Evolutionary conservation across 805 yeast species (phyloP).

Genomic region (Lipomyces sp.): DNA sequence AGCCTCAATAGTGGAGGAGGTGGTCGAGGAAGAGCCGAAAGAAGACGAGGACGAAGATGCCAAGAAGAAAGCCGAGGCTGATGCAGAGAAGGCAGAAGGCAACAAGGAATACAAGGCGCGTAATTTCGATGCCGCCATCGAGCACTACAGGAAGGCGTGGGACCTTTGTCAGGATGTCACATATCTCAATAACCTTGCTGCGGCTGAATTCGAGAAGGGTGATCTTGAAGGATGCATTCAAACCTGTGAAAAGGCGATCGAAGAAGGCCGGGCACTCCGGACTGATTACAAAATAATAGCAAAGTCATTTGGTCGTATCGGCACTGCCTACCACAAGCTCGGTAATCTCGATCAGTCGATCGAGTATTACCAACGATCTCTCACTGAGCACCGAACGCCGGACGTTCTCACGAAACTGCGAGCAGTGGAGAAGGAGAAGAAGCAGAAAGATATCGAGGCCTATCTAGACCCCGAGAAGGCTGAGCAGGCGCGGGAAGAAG

Average conservation of each 20-base stretch:
- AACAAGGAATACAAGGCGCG: constrained; percentile 83
- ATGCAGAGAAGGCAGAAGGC: constrained; percentile 76
- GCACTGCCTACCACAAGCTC: constrained; percentile 76
- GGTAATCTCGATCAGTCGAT: constrained; percentile 75
- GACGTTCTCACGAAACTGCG: constrained; percentile 88
- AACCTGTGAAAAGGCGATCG: constrained; percentile 82
- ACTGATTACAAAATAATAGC: constrained; percentile 92
- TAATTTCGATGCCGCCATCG: constrained; percentile 92
- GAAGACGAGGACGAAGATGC: constrained; percentile 45
- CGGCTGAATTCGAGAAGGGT: constrained; percentile 96
- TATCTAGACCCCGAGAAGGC: constrained; percentile 91
- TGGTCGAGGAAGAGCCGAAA: constrained; percentile 43
- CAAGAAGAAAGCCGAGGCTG: constrained; percentile 46
- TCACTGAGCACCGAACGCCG: constrained; percentile 97
- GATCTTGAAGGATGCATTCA: constrained; percentile 83
- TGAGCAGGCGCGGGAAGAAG: constrained; percentile 91
- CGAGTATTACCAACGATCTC: constrained; percentile 80
- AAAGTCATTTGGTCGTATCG: constrained; percentile 90
- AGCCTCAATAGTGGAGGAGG: constrained; percentile 23
- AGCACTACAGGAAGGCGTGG: constrained; percentile 84
- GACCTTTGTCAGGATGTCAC: constrained; percentile 81
- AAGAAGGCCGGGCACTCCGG: constrained; percentile 84
- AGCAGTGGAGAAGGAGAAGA: constrained; percentile 81
- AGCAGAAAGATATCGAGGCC: constrained; percentile 73
- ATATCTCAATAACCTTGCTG: constrained; percentile 92